Conservation (phyloP, 2,329 filamentous ascomycete genomes). For the Exophiala mesophila region DNA sequence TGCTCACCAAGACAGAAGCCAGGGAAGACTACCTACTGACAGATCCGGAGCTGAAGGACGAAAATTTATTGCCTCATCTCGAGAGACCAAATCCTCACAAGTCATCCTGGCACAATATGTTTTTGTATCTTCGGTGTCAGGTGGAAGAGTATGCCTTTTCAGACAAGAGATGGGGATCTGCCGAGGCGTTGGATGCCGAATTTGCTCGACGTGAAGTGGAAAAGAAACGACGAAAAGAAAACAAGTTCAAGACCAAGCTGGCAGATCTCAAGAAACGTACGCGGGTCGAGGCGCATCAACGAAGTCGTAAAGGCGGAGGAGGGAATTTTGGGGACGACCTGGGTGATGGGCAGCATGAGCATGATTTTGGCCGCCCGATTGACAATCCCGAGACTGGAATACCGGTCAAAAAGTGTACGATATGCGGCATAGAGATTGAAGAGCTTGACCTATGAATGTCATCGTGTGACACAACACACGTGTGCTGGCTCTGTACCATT, state of each 20-base stretch:
- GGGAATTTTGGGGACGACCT: slow-evolving; percentile 72
- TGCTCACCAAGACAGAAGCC: slow-evolving; percentile 95
- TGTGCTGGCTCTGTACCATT: too few species aligned
- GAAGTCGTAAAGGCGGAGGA: slow-evolving; percentile 54
- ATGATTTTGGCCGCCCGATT: slow-evolving; percentile 69
- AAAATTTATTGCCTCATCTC: slow-evolving; percentile 78
- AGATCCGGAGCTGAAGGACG: slow-evolving; percentile 87
- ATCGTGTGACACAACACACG: too few species aligned
- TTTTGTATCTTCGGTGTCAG: slow-evolving; percentile 88
- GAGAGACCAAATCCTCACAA: slow-evolving; percentile 92
- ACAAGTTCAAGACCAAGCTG: slow-evolving; percentile 85
- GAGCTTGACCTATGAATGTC: slow-evolving; percentile 54
- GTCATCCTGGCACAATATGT: slow-evolving; percentile 96
- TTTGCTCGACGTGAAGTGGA: slow-evolving; percentile 74
- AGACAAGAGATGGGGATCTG: slow-evolving; percentile 79
- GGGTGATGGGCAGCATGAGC: slow-evolving; percentile 68
- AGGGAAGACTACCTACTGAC: slow-evolving; percentile 93
- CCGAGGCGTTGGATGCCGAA: slow-evolving; percentile 80
- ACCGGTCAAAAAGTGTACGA: slow-evolving; percentile 65
- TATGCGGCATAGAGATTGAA: slow-evolving; percentile 64
- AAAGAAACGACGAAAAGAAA: slow-evolving; percentile 80
- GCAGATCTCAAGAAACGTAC: slow-evolving; percentile 90
- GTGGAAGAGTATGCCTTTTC: slow-evolving; percentile 89
- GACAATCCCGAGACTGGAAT: slow-evolving; percentile 53
- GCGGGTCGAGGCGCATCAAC: slow-evolving; percentile 78